Evolutionary conservation across 2,329 filamentous ascomycete species (phyloP).

Genomic region (Colletotrichum coccodes): DNA sequence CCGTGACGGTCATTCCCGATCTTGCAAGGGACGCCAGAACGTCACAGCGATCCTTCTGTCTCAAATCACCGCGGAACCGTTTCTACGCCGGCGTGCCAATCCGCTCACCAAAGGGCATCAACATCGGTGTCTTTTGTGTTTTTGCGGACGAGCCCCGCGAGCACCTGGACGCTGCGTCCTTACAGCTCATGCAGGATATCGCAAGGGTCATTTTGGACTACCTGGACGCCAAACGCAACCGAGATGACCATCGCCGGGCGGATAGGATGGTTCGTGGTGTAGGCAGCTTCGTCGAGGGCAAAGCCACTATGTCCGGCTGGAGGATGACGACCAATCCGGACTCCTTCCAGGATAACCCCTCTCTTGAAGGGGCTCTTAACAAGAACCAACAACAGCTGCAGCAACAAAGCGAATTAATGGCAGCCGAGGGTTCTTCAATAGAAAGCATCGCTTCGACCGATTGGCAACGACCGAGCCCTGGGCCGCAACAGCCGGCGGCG

Average conservation of each 20-base stretch:
- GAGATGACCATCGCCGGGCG: slow-evolving; percentile 40
- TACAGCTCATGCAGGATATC: slow-evolving; percentile 38
- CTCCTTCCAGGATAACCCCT: slow-evolving; percentile 21
- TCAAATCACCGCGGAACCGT: slow-evolving; percentile 35
- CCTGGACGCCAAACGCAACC: slow-evolving; percentile 43
- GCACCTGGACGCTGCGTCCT: slow-evolving; percentile 40
- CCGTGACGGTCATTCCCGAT: slow-evolving; percentile 47
- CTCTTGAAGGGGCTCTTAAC: slow-evolving; percentile 34
- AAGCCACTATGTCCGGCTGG: slow-evolving; percentile 41
- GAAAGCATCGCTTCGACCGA: background rate
- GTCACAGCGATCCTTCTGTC: slow-evolving; percentile 37
- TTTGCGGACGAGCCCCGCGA: slow-evolving; percentile 41
- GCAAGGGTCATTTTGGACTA: slow-evolving; percentile 46
- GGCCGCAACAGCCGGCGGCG: background rate
- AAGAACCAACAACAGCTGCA: slow-evolving; percentile 25
- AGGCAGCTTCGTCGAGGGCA: slow-evolving; percentile 47
- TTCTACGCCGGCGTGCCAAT: slow-evolving; percentile 57
- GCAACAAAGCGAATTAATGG: slow-evolving; percentile 41
- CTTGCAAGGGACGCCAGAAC: slow-evolving; percentile 44
- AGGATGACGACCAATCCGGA: background rate
- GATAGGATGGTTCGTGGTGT: slow-evolving; percentile 50
- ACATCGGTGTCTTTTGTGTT: slow-evolving; percentile 53
- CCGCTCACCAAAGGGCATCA: slow-evolving; percentile 48
- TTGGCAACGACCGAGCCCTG: background rate
- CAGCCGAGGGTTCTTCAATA: slow-evolving; percentile 36